Percentiles rank a stretch among this genome's conserved stretches.
Evolutionary conservation across 2,329 filamentous ascomycete genomes (phyloP).

Genomic region (Trichophyton verrucosum): DNA sequence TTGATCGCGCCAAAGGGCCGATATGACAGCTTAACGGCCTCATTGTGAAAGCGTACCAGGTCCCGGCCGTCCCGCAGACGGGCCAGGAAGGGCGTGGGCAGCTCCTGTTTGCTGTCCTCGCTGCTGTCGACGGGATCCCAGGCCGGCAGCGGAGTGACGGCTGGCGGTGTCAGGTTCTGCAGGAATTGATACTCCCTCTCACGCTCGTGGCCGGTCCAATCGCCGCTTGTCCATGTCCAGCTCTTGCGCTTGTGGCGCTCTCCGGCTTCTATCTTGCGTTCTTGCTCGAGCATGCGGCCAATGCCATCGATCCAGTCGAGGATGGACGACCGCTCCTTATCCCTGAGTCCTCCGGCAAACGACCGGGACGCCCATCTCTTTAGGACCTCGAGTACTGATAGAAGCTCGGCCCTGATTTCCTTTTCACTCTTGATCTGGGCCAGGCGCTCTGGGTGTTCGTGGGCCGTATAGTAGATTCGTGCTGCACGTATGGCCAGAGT

Average conservation of each 20-base stretch:
- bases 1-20: constrained; percentile 83
- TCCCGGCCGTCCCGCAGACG: constrained; percentile 66
- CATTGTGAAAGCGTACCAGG: constrained; percentile 81
- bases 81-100: constrained; percentile 56
- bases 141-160: constrained; percentile 47
- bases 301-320: constrained; percentile 68
- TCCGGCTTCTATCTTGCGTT: constrained; percentile 62
- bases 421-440: constrained; percentile 81
- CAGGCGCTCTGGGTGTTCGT: constrained; percentile 73
- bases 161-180: constrained; percentile 51
- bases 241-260: constrained; percentile 59
- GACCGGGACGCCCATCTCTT: constrained; percentile 82
- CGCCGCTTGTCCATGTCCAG: constrained; percentile 69
- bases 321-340: constrained; percentile 66
- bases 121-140: constrained; percentile 39
- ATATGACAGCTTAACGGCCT: constrained; percentile 69
- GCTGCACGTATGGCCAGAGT: constrained; percentile 92
- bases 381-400: constrained; percentile 77
- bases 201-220: constrained; percentile 63
- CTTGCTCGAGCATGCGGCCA: constrained; percentile 59
- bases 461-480: constrained; percentile 90
- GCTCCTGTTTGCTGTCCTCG: constrained; percentile 1
- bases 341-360: constrained; percentile 69
- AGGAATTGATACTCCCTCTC: constrained; percentile 75
- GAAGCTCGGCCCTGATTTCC: constrained; percentile 68